These are phyloP conservation scores for Penicillium roqueforti DNA, from an alignment of 495 filamentous ascomycete genomes.

Conservation along the genomic window DNA sequence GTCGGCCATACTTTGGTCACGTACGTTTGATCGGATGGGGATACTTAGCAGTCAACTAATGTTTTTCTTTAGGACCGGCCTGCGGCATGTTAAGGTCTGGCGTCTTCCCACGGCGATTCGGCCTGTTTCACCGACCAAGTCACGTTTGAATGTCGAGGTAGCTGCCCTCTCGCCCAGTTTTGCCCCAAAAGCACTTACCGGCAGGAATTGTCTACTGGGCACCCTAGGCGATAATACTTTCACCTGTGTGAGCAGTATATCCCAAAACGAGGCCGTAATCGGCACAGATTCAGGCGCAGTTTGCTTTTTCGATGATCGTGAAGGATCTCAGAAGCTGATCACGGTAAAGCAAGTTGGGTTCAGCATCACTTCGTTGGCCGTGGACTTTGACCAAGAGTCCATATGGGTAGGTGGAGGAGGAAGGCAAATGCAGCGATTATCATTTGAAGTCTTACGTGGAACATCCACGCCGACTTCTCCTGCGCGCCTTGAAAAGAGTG, in stretches of 20 bases:
- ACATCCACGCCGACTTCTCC: conserved; percentile 27
- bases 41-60: conserved; percentile 7
- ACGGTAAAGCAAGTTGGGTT: conserved; percentile 35
- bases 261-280: conserved; percentile 51
- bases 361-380: conserved; percentile 47
- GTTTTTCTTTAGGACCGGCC: conserved; percentile 56
- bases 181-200: conserved; percentile 53
- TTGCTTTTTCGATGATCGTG: conserved; percentile 66
- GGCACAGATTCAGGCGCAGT: conserved; percentile 48
- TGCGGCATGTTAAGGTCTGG: conserved; percentile 94
- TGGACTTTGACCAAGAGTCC: conserved; percentile 47
- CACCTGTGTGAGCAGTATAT: conserved; percentile 68
- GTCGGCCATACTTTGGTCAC: conserved; percentile 68
- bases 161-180: conserved; percentile 35
- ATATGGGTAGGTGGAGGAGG: conserved; percentile 56
- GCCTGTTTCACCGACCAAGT: conserved; percentile 46
- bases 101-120: conserved; percentile 59
- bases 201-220: conserved; percentile 56
- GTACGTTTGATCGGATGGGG: conserved; percentile 32
- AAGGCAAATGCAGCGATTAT: conserved; percentile 35
- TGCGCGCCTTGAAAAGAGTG: conserved; percentile 17
- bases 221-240: conserved; percentile 75
- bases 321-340: conserved; percentile 61
- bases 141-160: conserved; percentile 41
- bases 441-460: conserved; percentile 36